phyloP scores from a whole-genome alignment of 495 filamentous ascomycete species.

The Neurospora cerealis region DNA sequence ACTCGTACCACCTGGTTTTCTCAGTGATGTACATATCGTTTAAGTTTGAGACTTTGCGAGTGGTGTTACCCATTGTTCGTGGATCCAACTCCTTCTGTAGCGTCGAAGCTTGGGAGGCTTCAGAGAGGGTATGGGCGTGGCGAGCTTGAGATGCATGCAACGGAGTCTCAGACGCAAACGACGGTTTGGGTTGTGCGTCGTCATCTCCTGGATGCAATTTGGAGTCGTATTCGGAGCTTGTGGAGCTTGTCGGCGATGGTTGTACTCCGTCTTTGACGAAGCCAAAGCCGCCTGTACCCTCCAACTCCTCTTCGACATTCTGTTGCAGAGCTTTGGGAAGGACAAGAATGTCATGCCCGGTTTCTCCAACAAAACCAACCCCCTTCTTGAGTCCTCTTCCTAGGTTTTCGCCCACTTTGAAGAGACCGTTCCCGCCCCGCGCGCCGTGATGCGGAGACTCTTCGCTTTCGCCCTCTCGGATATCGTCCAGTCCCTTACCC shows the following conservation, averaged over 20 bases:
- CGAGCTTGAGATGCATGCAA: slow-evolving; percentile 11
- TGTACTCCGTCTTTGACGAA: slow-evolving; percentile 17
- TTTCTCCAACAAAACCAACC: slow-evolving; percentile 35
- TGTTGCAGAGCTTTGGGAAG: slow-evolving; percentile 42
- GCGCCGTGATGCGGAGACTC: slow-evolving; percentile 7
- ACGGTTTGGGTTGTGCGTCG: slow-evolving; percentile 17
- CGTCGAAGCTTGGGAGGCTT: slow-evolving; percentile 23
- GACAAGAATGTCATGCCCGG: slow-evolving; percentile 9
- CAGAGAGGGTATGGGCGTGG: slow-evolving; percentile 26
- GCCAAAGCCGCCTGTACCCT: slow-evolving; percentile 46
- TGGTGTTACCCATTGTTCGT: slow-evolving; percentile 31
- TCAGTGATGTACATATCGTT: slow-evolving; percentile 33
- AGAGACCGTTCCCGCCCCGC: slow-evolving; percentile 18
- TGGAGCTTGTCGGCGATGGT: slow-evolving; percentile 12
- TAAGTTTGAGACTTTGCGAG: slow-evolving; percentile 31
- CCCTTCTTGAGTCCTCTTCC: slow-evolving; percentile 30
- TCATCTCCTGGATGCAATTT: slow-evolving; percentile 4
- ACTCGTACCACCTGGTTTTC: slow-evolving; percentile 39
- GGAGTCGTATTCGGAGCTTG: slow-evolving; percentile 13
- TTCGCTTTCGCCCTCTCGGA: slow-evolving; percentile 21
- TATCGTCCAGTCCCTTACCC: slow-evolving; percentile 14
- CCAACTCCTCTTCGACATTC: slow-evolving; percentile 49
- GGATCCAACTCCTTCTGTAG: slow-evolving; percentile 21
- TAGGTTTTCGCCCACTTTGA: slow-evolving; percentile 28
- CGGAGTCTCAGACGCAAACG: slow-evolving; percentile 23